Conservation (phyloP, 805 yeast genomes). For the Cyberlindnera lachancei region DNA sequence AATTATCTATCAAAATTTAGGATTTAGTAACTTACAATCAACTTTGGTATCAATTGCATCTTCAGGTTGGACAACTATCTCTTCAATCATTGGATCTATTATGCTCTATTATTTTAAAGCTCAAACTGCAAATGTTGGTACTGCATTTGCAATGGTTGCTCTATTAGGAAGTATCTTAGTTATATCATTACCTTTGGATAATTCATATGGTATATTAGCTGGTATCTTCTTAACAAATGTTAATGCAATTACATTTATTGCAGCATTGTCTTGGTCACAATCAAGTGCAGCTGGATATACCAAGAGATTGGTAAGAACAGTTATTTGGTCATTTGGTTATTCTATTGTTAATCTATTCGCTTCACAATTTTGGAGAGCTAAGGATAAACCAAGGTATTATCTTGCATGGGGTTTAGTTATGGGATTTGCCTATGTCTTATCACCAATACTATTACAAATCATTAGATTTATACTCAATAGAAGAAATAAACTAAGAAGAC, state of each 20-base stretch:
- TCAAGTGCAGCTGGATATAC: constrained; percentile 33
- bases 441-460: constrained; percentile 29
- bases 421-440: constrained; percentile 34
- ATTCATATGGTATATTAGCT: constrained; percentile 27
- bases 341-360: constrained; percentile 37
- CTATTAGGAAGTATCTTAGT: constrained; percentile 32
- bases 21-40: constrained; percentile 31
- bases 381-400: constrained; percentile 34
- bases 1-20: constrained; percentile 32
- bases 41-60: constrained; percentile 42
- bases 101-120: constrained; percentile 23
- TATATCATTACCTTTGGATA: constrained; percentile 30
- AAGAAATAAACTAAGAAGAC: constrained; percentile 22
- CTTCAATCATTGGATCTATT: constrained; percentile 27
- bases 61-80: constrained; percentile 17
- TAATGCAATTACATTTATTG: constrained; percentile 21
- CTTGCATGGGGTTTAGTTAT: constrained; percentile 40
- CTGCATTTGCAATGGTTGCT: constrained; percentile 14
- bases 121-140: constrained; percentile 24
- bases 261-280: constrained; percentile 14
- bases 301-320: constrained; percentile 34
- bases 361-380: constrained; percentile 39
- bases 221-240: constrained; percentile 22
- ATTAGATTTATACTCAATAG: constrained; percentile 30
- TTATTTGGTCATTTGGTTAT: constrained; percentile 31